Evolutionary conservation across 1,139 yeast genomes (phyloP).

Genomic region (Saccharomyces hybrid): DNA sequence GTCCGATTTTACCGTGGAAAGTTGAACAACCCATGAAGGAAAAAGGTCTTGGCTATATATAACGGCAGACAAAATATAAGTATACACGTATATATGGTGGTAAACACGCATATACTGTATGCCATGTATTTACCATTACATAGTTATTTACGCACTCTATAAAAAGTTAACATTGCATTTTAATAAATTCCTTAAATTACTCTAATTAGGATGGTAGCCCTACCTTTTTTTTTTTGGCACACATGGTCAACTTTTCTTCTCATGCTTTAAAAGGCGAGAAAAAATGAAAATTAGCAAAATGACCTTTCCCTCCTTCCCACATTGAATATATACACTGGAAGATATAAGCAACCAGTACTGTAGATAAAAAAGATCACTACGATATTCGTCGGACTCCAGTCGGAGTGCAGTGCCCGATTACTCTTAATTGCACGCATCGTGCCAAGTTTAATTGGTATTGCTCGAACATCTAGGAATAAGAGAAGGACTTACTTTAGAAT

Average conservation of each 20-base stretch:
- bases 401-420: neutral
- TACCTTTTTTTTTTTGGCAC: neutral
- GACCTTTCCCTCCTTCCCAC: neutral
- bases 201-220: neutral
- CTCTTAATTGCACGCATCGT: neutral
- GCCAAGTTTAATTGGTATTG: neutral
- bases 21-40: neutral
- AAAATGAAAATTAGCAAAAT: neutral
- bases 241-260: neutral
- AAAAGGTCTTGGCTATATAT: neutral
- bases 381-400: neutral
- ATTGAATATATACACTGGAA: neutral
- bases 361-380: neutral
- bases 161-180: neutral
- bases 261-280: neutral
- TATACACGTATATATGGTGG: neutral
- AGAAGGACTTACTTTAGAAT: neutral
- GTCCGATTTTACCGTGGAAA: conserved; percentile 2
- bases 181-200: neutral
- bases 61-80: neutral
- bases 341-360: neutral
- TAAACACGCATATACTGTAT: neutral
- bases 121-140: neutral
- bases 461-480: neutral
- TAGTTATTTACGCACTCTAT: neutral